phyloP scores from a whole-genome alignment of 2,329 filamentous ascomycete genomes.

The Exophiala bonariae region DNA sequence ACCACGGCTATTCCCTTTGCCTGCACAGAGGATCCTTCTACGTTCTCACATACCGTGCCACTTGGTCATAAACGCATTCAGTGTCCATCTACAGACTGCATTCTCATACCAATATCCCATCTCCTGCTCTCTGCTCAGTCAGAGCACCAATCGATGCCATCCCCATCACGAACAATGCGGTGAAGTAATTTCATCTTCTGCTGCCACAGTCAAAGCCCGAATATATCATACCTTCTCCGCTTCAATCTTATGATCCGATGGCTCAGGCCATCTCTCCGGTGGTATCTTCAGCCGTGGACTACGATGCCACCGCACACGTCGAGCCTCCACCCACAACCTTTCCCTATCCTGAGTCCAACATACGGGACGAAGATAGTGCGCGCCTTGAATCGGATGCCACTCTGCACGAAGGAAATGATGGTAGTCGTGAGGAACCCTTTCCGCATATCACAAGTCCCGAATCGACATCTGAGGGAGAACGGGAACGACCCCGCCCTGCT shows the following conservation, averaged over 20 bases:
- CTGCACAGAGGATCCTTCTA: too few species aligned
- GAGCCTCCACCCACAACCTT: constrained; percentile 16
- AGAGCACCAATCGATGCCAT: too few species aligned
- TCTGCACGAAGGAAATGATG: constrained; percentile 2
- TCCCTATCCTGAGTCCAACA: constrained; percentile 5
- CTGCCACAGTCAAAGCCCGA: too few species aligned
- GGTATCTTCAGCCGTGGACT: constrained; percentile 11
- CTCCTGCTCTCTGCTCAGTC: too few species aligned
- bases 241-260: constrained; percentile 6
- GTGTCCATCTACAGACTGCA: too few species aligned
- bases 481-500: constrained; percentile 10
- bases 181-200: too few species aligned
- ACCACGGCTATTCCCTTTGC: too few species aligned
- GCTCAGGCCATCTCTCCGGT: constrained; percentile 15
- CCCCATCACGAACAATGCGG: too few species aligned
- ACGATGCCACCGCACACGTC: constrained; percentile 6
- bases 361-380: background rate
- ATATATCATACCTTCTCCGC: too few species aligned
- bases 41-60: too few species aligned
- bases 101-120: too few species aligned
- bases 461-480: background rate
- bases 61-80: too few species aligned
- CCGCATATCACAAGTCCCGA: background rate
- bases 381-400: constrained; percentile 9
- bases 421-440: background rate